Base-by-base conservation (phyloP, 441 rosid genomes). In the Pelargonium fulgidum region DNA sequence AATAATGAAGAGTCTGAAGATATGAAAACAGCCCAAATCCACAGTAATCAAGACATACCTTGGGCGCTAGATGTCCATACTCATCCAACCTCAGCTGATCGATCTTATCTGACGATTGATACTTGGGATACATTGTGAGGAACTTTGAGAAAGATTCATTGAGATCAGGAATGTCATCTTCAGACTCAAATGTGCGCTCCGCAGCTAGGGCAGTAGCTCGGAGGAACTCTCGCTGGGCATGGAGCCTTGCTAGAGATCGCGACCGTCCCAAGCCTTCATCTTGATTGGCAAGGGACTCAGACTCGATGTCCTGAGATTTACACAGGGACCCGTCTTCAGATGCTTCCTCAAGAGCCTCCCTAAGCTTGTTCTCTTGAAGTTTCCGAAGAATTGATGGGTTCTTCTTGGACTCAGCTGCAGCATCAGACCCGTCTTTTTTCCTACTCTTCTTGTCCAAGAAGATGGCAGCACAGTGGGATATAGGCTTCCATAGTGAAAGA, bases 21-120 rank as follows among this genome's bases (percentile, higher is more conserved):
- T 86, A 91, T 0, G 97, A 91, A 76, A 93, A 93, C 41, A 93
- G 91, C 75, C 99, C 99, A 52, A 89, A 91, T 47, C 99, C 99
- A 78, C 97, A 91, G 74, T 89, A 91, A 80, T 93, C 99, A 76
- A 93, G 99, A 81, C 99, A 93, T 84, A 93, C 97, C 97, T 93
- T 93, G 4, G 92, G 87, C 17, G 85, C 80, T 69, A 94, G 80
- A 75, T 91, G 97, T 13, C 84, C 81, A 73, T 93, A 93, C 75
- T 93, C 99, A 65, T 84, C 81, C 29, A 80, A 78, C 81, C 99
- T 88, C 42, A 93, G 78, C 80, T 88, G 82, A 75, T 93, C 97
- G 70, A 91, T 81, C 76, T 86, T 91, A 73, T 84, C 90, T 1
- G 97, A 88, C 59, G 95, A 84, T 76, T 81, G 79, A 70, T 87